These are phyloP conservation scores for Epithemia pelagica DNA, from an alignment of 108 stramenopile species.

Conservation along the genomic window DNA sequence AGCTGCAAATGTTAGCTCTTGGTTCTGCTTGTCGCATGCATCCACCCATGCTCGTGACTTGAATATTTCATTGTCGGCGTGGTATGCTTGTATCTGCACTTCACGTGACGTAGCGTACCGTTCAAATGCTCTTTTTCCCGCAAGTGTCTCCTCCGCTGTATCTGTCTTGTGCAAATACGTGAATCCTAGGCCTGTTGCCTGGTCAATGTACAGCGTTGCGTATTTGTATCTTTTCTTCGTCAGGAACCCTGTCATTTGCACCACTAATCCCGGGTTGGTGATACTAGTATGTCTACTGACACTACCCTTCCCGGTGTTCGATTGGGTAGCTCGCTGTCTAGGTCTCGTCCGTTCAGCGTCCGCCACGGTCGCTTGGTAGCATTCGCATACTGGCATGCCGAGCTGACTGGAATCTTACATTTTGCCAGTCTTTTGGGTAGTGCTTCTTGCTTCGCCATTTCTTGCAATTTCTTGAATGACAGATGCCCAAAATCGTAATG, in stretches of 20 bases:
- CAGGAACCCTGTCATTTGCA: slow-evolving; percentile 33
- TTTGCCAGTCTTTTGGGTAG: slow-evolving; percentile 21
- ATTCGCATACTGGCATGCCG: slow-evolving; percentile 8
- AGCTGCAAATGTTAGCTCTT: slow-evolving; percentile 19
- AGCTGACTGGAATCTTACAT: slow-evolving; percentile 9
- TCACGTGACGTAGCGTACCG: neutral
- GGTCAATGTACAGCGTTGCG: slow-evolving; percentile 36
- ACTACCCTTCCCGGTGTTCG: slow-evolving; percentile 28
- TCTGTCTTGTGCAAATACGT: slow-evolving; percentile 26
- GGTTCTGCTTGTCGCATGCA: slow-evolving; percentile 11
- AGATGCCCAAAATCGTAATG: slow-evolving; percentile 1
- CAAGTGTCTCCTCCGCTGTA: slow-evolving; percentile 22
- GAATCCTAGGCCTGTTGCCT: slow-evolving; percentile 15
- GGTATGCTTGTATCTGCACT: slow-evolving; percentile 27
- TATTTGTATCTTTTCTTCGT: slow-evolving; percentile 28
- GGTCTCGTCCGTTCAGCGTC: neutral
- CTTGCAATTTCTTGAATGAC: neutral
- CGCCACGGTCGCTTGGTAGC: slow-evolving; percentile 11
- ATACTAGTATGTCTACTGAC: slow-evolving; percentile 38
- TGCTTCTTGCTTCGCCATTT: slow-evolving; percentile 13
- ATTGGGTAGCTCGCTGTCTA: neutral
- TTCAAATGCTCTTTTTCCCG: slow-evolving; percentile 39
- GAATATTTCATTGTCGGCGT: slow-evolving; percentile 36
- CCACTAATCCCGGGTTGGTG: slow-evolving; percentile 41
- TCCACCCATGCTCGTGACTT: slow-evolving; percentile 25